Evolutionary conservation across 129 eudicot species (phyloP).

Genomic region (Glebionis coronaria): DNA sequence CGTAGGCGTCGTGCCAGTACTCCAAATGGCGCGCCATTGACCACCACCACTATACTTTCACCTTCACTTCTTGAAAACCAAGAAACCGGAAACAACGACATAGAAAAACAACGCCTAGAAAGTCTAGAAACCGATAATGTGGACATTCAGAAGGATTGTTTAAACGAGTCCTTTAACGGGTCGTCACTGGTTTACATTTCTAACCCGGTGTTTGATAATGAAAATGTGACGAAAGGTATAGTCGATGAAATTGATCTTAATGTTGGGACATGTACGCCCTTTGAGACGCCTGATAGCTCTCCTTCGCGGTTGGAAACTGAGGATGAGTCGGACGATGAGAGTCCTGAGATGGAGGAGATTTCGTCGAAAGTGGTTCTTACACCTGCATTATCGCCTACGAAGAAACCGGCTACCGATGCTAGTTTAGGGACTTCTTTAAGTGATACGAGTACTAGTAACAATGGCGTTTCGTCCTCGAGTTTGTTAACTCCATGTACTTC

Average conservation of each 20-base stretch:
- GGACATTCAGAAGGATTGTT: conserved; percentile 20
- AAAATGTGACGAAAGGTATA: background rate
- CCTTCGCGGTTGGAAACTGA: conserved; percentile 57
- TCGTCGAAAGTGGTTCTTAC: conserved; percentile 27
- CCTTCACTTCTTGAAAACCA: conserved; percentile 18
- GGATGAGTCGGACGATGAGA: conserved; percentile 36
- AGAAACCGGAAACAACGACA: conserved; percentile 15
- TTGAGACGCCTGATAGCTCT: conserved; percentile 72
- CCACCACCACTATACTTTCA: background rate
- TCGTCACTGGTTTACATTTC: conserved; percentile 57
- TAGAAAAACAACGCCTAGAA: conserved; percentile 5
- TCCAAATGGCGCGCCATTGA: conserved; percentile 22
- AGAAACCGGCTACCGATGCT: conserved; percentile 50
- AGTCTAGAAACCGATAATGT: too few relatives aligned
- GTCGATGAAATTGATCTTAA: conserved; percentile 14
- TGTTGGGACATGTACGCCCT: conserved; percentile 43
- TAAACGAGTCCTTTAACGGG: conserved; percentile 25
- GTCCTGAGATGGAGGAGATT: conserved; percentile 16
- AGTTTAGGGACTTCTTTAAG: conserved; percentile 45
- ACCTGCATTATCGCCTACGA: conserved; percentile 53
- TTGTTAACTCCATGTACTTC: conserved; percentile 63
- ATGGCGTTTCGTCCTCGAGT: conserved; percentile 47
- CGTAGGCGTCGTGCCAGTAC: conserved; percentile 10
- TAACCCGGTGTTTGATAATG: conserved; percentile 63
- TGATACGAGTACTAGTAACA: conserved; percentile 48